These are phyloP conservation scores for Podosphaera xanthii DNA, from an alignment of 2,329 filamentous ascomycete species.

Conservation along the genomic window DNA sequence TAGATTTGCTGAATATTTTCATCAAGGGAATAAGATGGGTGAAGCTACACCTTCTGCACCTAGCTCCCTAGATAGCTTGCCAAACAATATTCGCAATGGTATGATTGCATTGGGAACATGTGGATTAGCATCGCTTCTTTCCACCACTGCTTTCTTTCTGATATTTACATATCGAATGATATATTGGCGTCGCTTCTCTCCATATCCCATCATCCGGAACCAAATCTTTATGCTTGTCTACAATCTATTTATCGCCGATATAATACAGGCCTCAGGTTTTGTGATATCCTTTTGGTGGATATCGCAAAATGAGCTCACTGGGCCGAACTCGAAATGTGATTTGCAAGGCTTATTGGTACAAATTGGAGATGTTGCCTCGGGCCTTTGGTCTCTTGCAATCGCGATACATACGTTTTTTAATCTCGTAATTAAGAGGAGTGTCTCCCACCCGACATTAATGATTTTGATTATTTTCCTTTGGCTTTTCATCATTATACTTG, in stretches of 20 bases:
- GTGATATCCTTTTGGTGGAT: slow-evolving; percentile 26
- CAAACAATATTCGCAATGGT: slow-evolving; percentile 67
- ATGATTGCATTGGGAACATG: slow-evolving; percentile 41
- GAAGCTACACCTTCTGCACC: background rate
- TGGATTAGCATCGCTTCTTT: slow-evolving; percentile 23
- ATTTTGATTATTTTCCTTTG: slow-evolving; percentile 9
- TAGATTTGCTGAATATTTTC: background rate
- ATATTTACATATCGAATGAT: slow-evolving; percentile 25
- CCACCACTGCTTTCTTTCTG: slow-evolving; percentile 21
- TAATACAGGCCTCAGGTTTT: slow-evolving; percentile 16
- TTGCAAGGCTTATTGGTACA: slow-evolving; percentile 32
- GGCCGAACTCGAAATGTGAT: slow-evolving; percentile 24
- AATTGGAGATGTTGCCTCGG: slow-evolving; percentile 26
- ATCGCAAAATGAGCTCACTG: slow-evolving; percentile 21
- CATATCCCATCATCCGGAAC: slow-evolving; percentile 17
- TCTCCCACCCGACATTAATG: slow-evolving; percentile 21
- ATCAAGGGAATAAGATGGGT: background rate
- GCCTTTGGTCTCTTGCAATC: slow-evolving; percentile 29
- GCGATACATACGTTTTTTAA: slow-evolving; percentile 30
- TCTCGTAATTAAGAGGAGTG: slow-evolving; percentile 22
- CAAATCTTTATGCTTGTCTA: slow-evolving; percentile 32
- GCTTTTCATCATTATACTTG: slow-evolving; percentile 7
- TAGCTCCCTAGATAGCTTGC: slow-evolving; percentile 69
- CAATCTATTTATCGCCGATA: slow-evolving; percentile 22
- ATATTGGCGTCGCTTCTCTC: slow-evolving; percentile 17